Percentiles rank a stretch among this genome's conserved stretches.
phyloP scores from a whole-genome alignment of 2,329 filamentous ascomycete genomes.

The Alternaria triticimaculans region DNA sequence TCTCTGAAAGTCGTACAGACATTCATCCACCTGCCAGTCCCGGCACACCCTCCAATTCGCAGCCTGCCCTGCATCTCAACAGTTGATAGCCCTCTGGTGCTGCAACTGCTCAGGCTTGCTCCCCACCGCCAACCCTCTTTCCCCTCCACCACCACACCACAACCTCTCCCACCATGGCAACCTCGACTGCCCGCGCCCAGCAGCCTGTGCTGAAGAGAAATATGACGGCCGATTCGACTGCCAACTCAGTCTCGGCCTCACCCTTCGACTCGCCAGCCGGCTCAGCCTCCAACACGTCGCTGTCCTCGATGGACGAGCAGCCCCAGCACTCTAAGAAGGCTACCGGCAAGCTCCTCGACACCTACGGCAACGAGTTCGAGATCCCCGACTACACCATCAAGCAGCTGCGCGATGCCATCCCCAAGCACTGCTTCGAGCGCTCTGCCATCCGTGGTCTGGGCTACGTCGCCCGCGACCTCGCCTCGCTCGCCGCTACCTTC shows the following conservation, averaged over 20 bases:
- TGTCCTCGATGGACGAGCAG: conserved; percentile 81
- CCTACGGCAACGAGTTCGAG: conserved; percentile 93
- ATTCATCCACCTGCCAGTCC: conserved; percentile 1
- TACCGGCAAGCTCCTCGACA: conserved; percentile 76
- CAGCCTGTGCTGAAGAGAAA: conserved; percentile 55
- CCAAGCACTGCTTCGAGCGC: conserved; percentile 94
- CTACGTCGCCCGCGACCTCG: conserved; percentile 85
- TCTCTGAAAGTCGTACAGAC: conserved; percentile 2
- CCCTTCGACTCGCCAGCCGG: conserved; percentile 66
- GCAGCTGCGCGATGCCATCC: conserved; percentile 95
- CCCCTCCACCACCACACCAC: conserved; percentile 3
- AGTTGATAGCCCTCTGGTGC: conserved; percentile 20
- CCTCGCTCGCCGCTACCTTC: conserved; percentile 77
- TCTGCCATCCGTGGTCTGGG: conserved; percentile 75
- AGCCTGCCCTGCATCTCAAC: conserved; percentile 34
- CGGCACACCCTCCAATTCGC: conserved; percentile 23
- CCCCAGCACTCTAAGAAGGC: conserved; percentile 54
- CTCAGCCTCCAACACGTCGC: conserved; percentile 83
- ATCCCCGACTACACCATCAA: conserved; percentile 97
- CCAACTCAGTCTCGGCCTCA: conserved; percentile 61
- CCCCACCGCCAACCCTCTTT: conserved; percentile 3
- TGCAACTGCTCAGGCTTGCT: conserved; percentile 14
- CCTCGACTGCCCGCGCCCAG: conserved; percentile 63
- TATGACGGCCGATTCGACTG: conserved; percentile 59
- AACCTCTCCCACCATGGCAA: conserved; percentile 39